Evolutionary conservation across 805 yeast genomes (phyloP), one percentile per base, ranked within the genome.

Genomic region (Metschnikowia vanudenii): DNA sequence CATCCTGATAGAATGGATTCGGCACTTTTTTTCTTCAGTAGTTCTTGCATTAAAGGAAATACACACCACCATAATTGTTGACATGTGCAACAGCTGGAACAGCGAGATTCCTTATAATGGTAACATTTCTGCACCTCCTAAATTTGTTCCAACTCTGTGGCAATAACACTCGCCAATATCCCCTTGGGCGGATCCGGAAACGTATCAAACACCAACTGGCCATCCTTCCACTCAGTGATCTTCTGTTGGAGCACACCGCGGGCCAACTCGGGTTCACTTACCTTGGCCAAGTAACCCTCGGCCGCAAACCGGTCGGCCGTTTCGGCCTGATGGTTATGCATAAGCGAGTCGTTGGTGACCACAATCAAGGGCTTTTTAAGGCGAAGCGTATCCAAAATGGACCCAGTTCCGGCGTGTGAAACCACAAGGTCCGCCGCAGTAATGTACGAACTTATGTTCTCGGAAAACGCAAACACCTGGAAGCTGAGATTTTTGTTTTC

Each of bases 381-480:
- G 18, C 94, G 72, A 31, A 89, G 64, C 0, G 87, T 75, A 58
- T 92, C 99, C 22, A 94, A 63, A 7, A 92, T 86, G 0, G 97
- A 88, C 2, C 99, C 99, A 0, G 98, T 88, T 1, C 85, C 85
- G 0, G 96, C 97, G 62, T 94, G 98, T 0, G 96, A 82, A 11
- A 94, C 75, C 10, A 92, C 87, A 36, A 88, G 54, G 41, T 81
- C 80, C 1, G 82, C 71, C 1, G 59, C 32, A 0, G 54, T 39
- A 2, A 88, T 78, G 47, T 74, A 71, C 0, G 63, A 17, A 11
- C 32, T 46, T 22, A 71, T 60, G n/a, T 60, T 46, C 8, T 49
- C 13, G 11, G 68, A 53, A 53, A 57, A 71, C 0, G 69, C 64
- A 39, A 71, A 66, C 24, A 61, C 62, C 11, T 49, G 43, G 16